Percentiles rank a stretch among this genome's conserved stretches.
Conservation (phyloP, 495 filamentous ascomycete genomes). For the Penicillium desertorum region DNA sequence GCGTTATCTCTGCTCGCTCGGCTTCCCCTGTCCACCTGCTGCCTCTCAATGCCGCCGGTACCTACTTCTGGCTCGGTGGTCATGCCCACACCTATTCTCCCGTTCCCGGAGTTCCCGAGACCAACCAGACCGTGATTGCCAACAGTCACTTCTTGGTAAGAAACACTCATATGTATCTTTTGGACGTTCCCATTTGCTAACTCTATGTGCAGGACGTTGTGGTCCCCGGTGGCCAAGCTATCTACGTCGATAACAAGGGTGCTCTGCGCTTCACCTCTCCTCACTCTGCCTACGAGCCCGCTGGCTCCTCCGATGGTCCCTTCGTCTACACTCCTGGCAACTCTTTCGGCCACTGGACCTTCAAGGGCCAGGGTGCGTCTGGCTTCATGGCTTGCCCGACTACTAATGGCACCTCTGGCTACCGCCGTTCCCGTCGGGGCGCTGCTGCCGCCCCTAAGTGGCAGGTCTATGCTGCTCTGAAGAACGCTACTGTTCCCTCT, state of each 20-base stretch:
- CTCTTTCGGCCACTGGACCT: conserved; percentile 28
- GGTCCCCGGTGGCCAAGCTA: conserved; percentile 62
- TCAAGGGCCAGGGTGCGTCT: conserved; percentile 26
- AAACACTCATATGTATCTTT: neutral
- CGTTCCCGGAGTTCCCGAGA: conserved; percentile 18
- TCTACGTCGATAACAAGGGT: conserved; percentile 56
- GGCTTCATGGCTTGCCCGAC: conserved; percentile 42
- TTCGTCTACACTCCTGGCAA: conserved; percentile 37
- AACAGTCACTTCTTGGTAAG: conserved; percentile 26
- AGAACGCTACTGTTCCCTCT: conserved; percentile 36
- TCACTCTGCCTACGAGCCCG: conserved; percentile 55
- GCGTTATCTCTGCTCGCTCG: conserved; percentile 35
- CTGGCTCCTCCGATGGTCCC: conserved; percentile 44
- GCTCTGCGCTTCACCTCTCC: conserved; percentile 55
- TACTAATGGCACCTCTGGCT: conserved; percentile 11
- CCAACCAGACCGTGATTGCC: conserved; percentile 37
- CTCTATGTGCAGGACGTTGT: conserved; percentile 38
- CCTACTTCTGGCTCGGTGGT: conserved; percentile 38
- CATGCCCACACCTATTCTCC: conserved; percentile 34
- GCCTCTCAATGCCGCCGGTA: conserved; percentile 33
- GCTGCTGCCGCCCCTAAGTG: conserved; percentile 22
- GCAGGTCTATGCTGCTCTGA: conserved; percentile 39
- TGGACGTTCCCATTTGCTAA: conserved; percentile 6
- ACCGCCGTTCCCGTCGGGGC: conserved; percentile 9
- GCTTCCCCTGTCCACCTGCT: conserved; percentile 36